These are phyloP conservation scores for Russula brevipes DNA, from an alignment of 768 basidiomycete species.

Conservation along the genomic window DNA sequence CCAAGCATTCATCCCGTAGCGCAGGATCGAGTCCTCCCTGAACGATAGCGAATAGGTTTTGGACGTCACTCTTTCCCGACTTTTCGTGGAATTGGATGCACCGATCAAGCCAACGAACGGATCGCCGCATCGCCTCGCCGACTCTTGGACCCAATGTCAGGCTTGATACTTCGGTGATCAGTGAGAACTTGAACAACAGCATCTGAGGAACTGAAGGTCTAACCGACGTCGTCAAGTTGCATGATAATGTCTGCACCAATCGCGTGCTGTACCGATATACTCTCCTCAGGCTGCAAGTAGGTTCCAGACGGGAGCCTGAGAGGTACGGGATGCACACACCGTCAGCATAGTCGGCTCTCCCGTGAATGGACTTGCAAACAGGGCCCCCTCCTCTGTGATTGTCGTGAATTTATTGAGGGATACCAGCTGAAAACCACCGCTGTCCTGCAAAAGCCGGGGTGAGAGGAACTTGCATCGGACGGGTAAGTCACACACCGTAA, in stretches of 20 bases:
- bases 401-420: conserved; percentile 78
- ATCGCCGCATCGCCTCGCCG: conserved; percentile 82
- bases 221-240: conserved; percentile 90
- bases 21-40: conserved; percentile 76
- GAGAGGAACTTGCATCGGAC: neutral
- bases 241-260: conserved; percentile 94
- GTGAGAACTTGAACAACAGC: neutral
- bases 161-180: conserved; percentile 48
- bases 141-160: conserved; percentile 77
- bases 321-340: conserved; percentile 35
- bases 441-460: conserved; percentile 49
- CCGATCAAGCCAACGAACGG: conserved; percentile 85
- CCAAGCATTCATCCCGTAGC: conserved; percentile 70
- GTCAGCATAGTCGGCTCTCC: conserved; percentile 87
- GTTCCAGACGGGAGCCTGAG: neutral
- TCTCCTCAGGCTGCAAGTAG: conserved; percentile 71
- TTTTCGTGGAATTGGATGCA: conserved; percentile 72
- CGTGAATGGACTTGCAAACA: conserved; percentile 79
- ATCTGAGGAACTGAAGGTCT: conserved; percentile 28
- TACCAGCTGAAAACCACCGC: conserved; percentile 86
- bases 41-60: conserved; percentile 89
- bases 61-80: conserved; percentile 57
- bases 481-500: conserved; percentile 51
- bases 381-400: conserved; percentile 84
- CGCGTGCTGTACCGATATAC: conserved; percentile 83